Evolutionary conservation across 495 filamentous ascomycete species (phyloP).

Genomic region (Xylaria bambusicola): DNA sequence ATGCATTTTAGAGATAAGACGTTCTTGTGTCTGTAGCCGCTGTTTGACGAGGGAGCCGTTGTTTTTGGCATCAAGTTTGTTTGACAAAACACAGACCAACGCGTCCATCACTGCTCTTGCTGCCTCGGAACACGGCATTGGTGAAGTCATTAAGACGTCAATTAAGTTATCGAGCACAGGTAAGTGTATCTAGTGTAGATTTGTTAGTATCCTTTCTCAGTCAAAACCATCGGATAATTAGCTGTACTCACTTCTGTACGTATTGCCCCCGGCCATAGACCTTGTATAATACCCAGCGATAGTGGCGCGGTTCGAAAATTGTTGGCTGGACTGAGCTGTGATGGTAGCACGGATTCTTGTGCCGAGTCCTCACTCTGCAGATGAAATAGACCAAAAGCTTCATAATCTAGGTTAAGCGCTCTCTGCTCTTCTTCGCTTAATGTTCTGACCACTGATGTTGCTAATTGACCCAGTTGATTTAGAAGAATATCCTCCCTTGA

Average conservation of each 20-base stretch:
- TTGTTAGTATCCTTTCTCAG: background rate
- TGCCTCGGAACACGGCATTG: conserved; percentile 10
- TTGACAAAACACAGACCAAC: conserved; percentile 25
- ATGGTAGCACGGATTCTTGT: background rate
- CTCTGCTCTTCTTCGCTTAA: conserved; percentile 30
- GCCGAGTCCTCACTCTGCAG: background rate
- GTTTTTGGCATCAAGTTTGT: conserved; percentile 23
- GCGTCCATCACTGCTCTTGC: conserved; percentile 27
- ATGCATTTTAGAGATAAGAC: conserved; percentile 14
- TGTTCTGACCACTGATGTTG: conserved; percentile 27
- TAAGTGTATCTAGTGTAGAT: conserved; percentile 18
- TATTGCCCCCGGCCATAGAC: conserved; percentile 43
- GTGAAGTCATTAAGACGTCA: conserved; percentile 4
- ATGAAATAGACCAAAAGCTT: conserved; percentile 41
- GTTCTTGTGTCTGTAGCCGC: conserved; percentile 9
- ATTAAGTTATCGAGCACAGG: conserved; percentile 20
- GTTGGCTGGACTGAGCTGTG: conserved; percentile 18
- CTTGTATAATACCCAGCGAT: conserved; percentile 46
- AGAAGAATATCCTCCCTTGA: conserved; percentile 26
- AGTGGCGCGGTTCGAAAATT: conserved; percentile 31
- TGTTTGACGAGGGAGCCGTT: background rate
- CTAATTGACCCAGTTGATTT: conserved; percentile 28
- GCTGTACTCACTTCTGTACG: conserved; percentile 34
- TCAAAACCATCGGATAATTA: background rate
- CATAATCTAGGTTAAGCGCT: conserved; percentile 23